These are phyloP conservation scores for Aspergillus neotritici DNA, from an alignment of 2,329 filamentous ascomycete species.

Conservation along the genomic window DNA sequence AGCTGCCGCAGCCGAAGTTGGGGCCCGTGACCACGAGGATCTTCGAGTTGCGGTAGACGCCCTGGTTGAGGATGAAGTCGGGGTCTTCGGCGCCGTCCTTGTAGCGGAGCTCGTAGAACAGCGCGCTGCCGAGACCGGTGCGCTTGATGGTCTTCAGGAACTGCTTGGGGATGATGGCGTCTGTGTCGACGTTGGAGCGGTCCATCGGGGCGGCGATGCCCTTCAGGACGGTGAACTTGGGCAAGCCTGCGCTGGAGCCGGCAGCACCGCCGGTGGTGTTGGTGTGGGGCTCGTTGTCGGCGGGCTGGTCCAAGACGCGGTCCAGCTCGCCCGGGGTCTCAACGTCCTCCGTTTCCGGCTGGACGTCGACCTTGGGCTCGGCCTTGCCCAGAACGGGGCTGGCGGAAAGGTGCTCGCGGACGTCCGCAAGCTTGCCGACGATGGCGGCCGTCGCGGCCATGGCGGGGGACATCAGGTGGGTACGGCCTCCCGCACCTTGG, in stretches of 20 bases:
- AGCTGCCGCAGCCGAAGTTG: slow-evolving; percentile 93
- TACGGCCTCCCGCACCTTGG: slow-evolving; percentile 84
- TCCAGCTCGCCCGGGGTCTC: slow-evolving; percentile 60
- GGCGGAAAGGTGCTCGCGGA: slow-evolving; percentile 64
- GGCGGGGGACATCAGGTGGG: slow-evolving; percentile 92
- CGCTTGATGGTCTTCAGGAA: slow-evolving; percentile 99
- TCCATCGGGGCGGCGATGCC: slow-evolving; percentile 85
- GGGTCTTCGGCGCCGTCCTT: slow-evolving; percentile 70
- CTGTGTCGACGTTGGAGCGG: slow-evolving; percentile 90
- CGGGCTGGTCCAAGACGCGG: slow-evolving; percentile 55
- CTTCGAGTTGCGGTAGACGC: slow-evolving; percentile 76
- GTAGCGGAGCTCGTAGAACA: slow-evolving; percentile 82
- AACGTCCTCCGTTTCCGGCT: slow-evolving; percentile 54
- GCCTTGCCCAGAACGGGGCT: slow-evolving; percentile 43
- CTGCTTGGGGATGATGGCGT: slow-evolving; percentile 98
- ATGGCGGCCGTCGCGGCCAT: slow-evolving; percentile 93
- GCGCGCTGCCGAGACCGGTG: slow-evolving; percentile 79
- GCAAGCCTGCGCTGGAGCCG: slow-evolving; percentile 58
- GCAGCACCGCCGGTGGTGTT: slow-evolving; percentile 49
- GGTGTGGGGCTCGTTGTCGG: slow-evolving; percentile 60
- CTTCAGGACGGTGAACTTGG: slow-evolving; percentile 76
- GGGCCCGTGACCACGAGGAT: slow-evolving; percentile 85
- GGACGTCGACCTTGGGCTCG: slow-evolving; percentile 56
- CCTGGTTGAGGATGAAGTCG: slow-evolving; percentile 83
- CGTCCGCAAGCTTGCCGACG: slow-evolving; percentile 84